A percentile compares a stretch with the other conserved stretches of the same genome.
Evolutionary conservation across 345 rosid species (phyloP).

Genomic region (Camelina hispida): DNA sequence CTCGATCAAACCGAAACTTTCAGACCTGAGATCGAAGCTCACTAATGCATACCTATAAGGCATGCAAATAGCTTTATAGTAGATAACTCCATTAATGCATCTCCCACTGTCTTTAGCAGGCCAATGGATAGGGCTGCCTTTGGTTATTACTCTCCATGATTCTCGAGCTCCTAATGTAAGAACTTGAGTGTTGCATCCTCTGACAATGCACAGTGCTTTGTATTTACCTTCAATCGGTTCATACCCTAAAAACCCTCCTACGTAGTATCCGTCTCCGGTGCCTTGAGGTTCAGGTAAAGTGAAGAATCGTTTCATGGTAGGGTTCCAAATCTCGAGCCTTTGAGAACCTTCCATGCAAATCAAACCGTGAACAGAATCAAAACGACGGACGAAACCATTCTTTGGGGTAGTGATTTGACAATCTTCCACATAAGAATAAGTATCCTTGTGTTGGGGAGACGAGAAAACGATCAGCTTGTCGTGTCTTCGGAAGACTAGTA

Average conservation of each 20-base stretch:
- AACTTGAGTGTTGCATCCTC: neutral
- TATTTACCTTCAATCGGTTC: neutral
- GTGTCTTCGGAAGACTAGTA: neutral
- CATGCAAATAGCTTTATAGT: neutral
- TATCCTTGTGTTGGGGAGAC: neutral
- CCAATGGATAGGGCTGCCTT: neutral
- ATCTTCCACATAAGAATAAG: neutral
- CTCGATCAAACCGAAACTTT: neutral
- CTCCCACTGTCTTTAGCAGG: neutral
- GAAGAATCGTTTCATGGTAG: neutral
- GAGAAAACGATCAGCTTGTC: slow-evolving; percentile 5
- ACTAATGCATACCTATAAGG: neutral
- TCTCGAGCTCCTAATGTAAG: slow-evolving; percentile 15
- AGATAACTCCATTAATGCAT: slow-evolving; percentile 16
- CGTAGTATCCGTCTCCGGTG: neutral
- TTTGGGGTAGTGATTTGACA: neutral
- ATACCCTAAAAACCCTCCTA: slow-evolving; percentile 15
- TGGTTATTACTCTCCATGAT: neutral
- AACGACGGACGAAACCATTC: neutral
- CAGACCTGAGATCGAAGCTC: slow-evolving; percentile 19
- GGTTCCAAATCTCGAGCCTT: slow-evolving; percentile 20
- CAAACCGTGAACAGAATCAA: slow-evolving; percentile 8
- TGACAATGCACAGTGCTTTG: neutral
- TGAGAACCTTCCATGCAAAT: neutral
- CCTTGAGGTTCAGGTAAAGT: neutral